Evolutionary conservation across 805 yeast genomes (phyloP), one percentile per base, ranked within the genome.

Genomic region (Barnettozyma salicaria): DNA sequence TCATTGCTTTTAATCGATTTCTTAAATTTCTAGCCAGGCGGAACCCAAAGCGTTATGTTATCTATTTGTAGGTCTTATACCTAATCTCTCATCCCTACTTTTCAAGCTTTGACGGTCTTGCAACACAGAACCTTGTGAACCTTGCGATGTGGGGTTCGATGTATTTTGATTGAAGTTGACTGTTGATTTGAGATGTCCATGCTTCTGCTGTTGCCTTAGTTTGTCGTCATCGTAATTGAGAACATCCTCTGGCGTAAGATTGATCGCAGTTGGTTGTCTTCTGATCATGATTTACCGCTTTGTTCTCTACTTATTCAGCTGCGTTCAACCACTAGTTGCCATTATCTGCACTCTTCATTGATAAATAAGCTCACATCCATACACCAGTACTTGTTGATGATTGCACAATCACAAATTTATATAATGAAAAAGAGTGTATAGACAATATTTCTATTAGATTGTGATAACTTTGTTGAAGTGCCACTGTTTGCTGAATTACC

Each of bases 231-330:
- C 61, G 33, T 57, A 57, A 22, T 45, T 53, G 14, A 51, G 36
- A 10, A 82, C 70, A 47, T 82, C 92, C 44, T 80, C 87, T 0
- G 84, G 82, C 0, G 79, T 72, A 32, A 82, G 65, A 40, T 70
- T 70, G 37, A 82, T 74, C 2, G 77, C 68, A 0, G 90, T 81
- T 5, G 89, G 82, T 13, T 76, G 80, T 55, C 88, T 67, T 60
- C 89, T 68, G 29, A 82, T 61, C 90, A 82, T 81, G 14, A 10
- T 24, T n/a, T n/a, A n/a, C n/a, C n/a, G n/a, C n/a, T n/a, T n/a
- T n/a, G n/a, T n/a, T n/a, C n/a, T n/a, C n/a, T n/a, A n/a, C n/a
- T n/a, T n/a, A n/a, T n/a, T n/a, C n/a, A n/a, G n/a, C n/a, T n/a
- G n/a, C n/a, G n/a, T n/a, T n/a, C n/a, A n/a, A n/a, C n/a, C n/a